phyloP scores from a whole-genome alignment of 495 filamentous ascomycete species.

The Glutinoglossum americanum region DNA sequence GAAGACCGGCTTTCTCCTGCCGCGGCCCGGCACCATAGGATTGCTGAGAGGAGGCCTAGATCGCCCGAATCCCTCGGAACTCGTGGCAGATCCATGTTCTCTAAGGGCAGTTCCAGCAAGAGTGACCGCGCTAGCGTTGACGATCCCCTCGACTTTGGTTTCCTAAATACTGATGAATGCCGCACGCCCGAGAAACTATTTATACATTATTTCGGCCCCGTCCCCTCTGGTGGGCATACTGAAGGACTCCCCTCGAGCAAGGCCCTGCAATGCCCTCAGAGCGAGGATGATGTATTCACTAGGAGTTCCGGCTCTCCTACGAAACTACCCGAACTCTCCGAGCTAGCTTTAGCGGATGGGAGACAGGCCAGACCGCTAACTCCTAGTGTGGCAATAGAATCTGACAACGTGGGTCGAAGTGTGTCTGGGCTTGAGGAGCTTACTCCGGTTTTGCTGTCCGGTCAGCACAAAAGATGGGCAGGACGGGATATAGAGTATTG shows the following conservation, averaged over 20 bases:
- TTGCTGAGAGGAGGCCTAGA: background rate
- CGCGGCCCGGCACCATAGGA: background rate
- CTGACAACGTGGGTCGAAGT: no score
- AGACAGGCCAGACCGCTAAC: background rate
- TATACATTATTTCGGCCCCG: no score
- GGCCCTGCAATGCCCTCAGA: no score
- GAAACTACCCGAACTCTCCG: background rate
- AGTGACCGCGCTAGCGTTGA: no score
- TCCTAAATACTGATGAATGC: no score
- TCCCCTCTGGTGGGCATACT: no score
- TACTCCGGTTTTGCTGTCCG: background rate
- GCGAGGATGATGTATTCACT: background rate
- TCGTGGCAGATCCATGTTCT: no score
- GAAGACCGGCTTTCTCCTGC: background rate
- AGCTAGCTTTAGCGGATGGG: background rate
- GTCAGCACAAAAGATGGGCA: background rate
- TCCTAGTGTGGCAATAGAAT: no score
- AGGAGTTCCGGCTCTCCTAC: background rate
- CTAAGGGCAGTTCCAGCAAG: no score
- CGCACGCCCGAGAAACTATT: no score
- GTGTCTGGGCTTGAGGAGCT: slow-evolving; percentile 4
- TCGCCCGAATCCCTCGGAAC: background rate
- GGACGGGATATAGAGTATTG: background rate
- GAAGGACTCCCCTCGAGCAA: no score
- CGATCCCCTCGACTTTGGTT: no score